Evolutionary conservation across 768 basidiomycete species (phyloP).

Genomic region (Sarcodon aspratus): DNA sequence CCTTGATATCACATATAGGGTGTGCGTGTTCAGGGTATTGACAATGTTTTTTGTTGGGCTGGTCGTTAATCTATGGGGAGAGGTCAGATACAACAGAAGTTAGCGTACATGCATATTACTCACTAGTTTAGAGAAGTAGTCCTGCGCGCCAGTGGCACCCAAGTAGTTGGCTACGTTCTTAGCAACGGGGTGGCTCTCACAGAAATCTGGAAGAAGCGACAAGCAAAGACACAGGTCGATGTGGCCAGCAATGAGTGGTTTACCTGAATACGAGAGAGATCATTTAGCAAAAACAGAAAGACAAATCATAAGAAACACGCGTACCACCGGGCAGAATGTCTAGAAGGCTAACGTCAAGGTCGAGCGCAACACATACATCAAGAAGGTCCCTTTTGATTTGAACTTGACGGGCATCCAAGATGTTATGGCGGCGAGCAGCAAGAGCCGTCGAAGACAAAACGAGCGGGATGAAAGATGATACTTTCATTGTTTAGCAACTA

Average conservation of each 20-base stretch:
- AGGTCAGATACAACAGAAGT: neutral
- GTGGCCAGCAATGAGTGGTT: neutral
- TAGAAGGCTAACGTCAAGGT: slow-evolving; percentile 4
- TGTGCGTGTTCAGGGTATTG: slow-evolving; percentile 19
- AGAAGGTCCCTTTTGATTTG: slow-evolving; percentile 5
- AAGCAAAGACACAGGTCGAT: slow-evolving; percentile 19
- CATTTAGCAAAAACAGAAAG: neutral
- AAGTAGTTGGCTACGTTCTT: slow-evolving; percentile 13
- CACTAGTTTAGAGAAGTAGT: slow-evolving; percentile 15
- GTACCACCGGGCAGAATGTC: slow-evolving; percentile 4
- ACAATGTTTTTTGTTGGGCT: slow-evolving; percentile 13
- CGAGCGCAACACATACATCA: slow-evolving; percentile 9
- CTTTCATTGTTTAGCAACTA: neutral
- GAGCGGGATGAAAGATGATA: neutral
- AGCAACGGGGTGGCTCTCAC: slow-evolving; percentile 13
- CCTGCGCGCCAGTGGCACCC: slow-evolving; percentile 12
- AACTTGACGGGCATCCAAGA: slow-evolving; percentile 3
- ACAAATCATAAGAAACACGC: neutral
- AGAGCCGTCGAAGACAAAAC: neutral
- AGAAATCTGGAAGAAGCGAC: slow-evolving; percentile 16
- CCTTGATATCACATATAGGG: slow-evolving; percentile 8
- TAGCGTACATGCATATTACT: neutral
- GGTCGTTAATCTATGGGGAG: slow-evolving; percentile 13
- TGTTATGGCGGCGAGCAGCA: neutral
- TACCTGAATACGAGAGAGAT: neutral